phyloP scores from a whole-genome alignment of 108 stramenopile genomes.

The Conticribra weissflogii region DNA sequence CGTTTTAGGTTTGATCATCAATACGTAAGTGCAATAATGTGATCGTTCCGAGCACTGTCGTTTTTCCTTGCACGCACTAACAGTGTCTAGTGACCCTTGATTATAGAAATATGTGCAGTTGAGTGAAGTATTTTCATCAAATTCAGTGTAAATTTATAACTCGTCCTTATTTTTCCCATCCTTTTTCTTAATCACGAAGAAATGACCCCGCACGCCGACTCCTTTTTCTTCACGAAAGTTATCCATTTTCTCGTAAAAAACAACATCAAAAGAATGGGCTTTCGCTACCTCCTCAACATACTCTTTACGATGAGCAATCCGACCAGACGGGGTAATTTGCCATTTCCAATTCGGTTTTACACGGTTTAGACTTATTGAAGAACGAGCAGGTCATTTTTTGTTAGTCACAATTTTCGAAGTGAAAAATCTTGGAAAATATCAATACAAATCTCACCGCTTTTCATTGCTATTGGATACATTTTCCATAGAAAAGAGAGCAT shows the following conservation, averaged over 20 bases:
- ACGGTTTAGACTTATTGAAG: slow-evolving; percentile 33
- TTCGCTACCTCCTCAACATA: slow-evolving; percentile 55
- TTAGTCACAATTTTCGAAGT: too few species aligned
- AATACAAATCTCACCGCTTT: slow-evolving; percentile 32
- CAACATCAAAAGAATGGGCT: slow-evolving; percentile 35
- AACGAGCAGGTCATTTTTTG: too few species aligned
- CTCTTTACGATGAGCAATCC: slow-evolving; percentile 71
- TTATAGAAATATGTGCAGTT: too few species aligned
- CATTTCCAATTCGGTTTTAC: slow-evolving; percentile 80
- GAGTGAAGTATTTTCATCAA: background rate
- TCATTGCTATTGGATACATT: slow-evolving; percentile 62
- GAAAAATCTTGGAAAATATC: too few species aligned
- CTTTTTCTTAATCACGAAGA: slow-evolving; percentile 62
- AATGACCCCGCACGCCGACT: slow-evolving; percentile 61
- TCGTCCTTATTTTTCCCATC: slow-evolving; percentile 13
- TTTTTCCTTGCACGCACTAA: too few species aligned
- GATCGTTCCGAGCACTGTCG: too few species aligned
- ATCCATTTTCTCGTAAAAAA: slow-evolving; percentile 66
- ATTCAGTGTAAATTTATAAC: background rate
- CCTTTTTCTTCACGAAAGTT: slow-evolving; percentile 70
- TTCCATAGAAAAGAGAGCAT: slow-evolving; percentile 72
- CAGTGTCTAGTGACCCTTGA: too few species aligned
- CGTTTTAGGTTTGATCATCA: too few species aligned
- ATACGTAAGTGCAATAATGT: too few species aligned
- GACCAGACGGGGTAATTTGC: slow-evolving; percentile 71